Evolutionary conservation across 176 grass and related monocot species (phyloP).

Genomic region (Poa pratensis): DNA sequence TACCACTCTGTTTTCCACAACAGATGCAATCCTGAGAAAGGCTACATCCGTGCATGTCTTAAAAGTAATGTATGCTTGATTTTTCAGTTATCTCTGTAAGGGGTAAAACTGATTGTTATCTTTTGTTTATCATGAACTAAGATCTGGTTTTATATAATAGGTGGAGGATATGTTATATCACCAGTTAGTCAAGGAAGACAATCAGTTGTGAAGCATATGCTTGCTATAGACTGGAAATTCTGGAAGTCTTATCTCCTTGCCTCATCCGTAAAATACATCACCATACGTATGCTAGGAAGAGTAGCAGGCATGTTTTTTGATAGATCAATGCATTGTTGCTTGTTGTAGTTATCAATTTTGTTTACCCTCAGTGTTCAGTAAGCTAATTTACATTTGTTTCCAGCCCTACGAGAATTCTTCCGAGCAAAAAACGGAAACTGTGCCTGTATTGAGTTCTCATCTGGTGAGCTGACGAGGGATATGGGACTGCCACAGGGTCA

Average conservation of each 20-base stretch:
- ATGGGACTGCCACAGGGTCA: constrained; percentile 54
- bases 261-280: constrained; percentile 78
- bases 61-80: constrained; percentile 99
- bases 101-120: not conserved
- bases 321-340: constrained; percentile 30
- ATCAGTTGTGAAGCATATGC: constrained; percentile 97
- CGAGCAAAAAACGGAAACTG: constrained; percentile 82
- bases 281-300: constrained; percentile 84
- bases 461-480: constrained; percentile 68
- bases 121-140: constrained; percentile 33
- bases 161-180: constrained; percentile 96
- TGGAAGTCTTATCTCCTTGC: constrained; percentile 89
- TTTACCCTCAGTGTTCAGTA: constrained; percentile 21
- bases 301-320: constrained; percentile 71
- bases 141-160: constrained; percentile 52
- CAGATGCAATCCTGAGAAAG: constrained; percentile 72
- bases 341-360: constrained; percentile 7
- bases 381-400: constrained; percentile 29
- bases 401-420: constrained; percentile 93
- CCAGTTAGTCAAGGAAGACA: constrained; percentile 87
- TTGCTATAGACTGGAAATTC: constrained; percentile 99
- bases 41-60: constrained; percentile 90
- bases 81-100: constrained; percentile 37
- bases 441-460: constrained; percentile 76
- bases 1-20: constrained; percentile 97